Percentiles rank a stretch among this genome's conserved stretches.
Evolutionary conservation across 2,329 filamentous ascomycete genomes (phyloP).

Genomic region (Coniochaeta hoffmannii): DNA sequence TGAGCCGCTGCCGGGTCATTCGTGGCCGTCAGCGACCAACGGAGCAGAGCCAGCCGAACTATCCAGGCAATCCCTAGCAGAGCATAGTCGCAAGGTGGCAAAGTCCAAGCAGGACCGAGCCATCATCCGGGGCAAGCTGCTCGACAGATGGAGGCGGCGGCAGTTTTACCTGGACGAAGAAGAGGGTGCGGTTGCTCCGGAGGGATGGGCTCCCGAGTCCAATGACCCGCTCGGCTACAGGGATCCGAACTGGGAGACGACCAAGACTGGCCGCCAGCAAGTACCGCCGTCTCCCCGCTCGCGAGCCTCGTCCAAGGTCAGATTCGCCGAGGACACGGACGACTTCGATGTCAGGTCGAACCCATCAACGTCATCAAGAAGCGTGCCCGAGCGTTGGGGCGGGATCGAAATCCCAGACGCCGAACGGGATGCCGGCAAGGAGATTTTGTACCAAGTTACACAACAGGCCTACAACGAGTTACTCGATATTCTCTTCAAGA

Average conservation of each 20-base stretch:
- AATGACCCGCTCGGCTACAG: conserved; percentile 45
- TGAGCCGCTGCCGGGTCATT: not conserved
- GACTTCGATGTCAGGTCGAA: conserved; percentile 67
- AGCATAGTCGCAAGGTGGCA: conserved; percentile 24
- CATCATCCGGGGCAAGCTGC: conserved; percentile 43
- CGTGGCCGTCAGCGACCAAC: conserved; percentile 12
- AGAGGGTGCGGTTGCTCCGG: conserved; percentile 61
- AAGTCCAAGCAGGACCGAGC: conserved; percentile 30
- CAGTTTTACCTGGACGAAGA: conserved; percentile 82
- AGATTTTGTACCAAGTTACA: conserved; percentile 85
- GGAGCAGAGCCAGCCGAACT: conserved; percentile 29
- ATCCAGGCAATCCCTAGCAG: not conserved
- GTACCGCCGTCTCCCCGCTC: conserved; percentile 43
- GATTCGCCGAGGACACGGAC: conserved; percentile 64
- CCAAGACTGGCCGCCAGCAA: conserved; percentile 32
- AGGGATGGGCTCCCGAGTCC: conserved; percentile 50
- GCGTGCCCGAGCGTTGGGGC: conserved; percentile 67
- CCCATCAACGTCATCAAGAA: conserved; percentile 64
- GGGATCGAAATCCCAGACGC: conserved; percentile 72
- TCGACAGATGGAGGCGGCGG: conserved; percentile 68
- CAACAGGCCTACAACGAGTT: conserved; percentile 93
- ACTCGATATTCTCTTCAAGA: conserved; percentile 77
- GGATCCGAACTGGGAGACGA: conserved; percentile 31
- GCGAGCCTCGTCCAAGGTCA: conserved; percentile 70
- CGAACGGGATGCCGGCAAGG: conserved; percentile 75